Base-by-base conservation (phyloP, 257 asterid genomes). In the Thymus mandschuricus region DNA sequence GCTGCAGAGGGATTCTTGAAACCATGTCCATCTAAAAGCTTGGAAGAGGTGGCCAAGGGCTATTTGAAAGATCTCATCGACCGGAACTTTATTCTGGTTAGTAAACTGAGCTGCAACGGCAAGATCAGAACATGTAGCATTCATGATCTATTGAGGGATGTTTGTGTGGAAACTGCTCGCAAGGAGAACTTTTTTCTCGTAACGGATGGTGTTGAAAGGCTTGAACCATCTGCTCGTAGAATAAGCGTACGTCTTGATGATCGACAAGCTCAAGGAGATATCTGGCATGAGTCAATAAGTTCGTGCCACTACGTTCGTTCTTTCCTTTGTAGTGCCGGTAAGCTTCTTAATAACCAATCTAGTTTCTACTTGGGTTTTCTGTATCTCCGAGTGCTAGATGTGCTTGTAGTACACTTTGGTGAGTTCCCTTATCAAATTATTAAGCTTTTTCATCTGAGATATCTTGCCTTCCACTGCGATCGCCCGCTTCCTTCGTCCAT, bases 391-490 rank as follows among this genome's bases (percentile, higher is more conserved):
- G 70, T 65, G 1, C 4, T 65, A 5, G 70, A 65, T 65, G 29
- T 61, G 6, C 3, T 50, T 5, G 11, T 3, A 8, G 40, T 70
- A 15, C 7, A 3, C 5, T 57, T 66, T 4, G 5, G 8, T 4
- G 2, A 27, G 12, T 66, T 62, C 61, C 82, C 81, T 3, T 9
- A 0, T 29, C 9, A 70, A 45, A 62, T 62, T 9, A 21, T 10
- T 2, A 9, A 15, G 43, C 35, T 40, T 8, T 1, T 21, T 62
- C 10, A 0, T 28, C 41, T 81, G 15, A 78, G 78, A 72, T 77
- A 70, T 72, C 74, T 80, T 34, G 75, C 73, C 50, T 51, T 73
- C n/a, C 40, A 49, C 49, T 66, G 28, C 15, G 45, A 54, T 29
- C 27, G 7, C 11, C 2, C 9, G 9, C 51, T 76, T 29, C 79